Evolutionary conservation across 768 basidiomycete species (phyloP).

Genomic region (Fomitopsis pulvina): DNA sequence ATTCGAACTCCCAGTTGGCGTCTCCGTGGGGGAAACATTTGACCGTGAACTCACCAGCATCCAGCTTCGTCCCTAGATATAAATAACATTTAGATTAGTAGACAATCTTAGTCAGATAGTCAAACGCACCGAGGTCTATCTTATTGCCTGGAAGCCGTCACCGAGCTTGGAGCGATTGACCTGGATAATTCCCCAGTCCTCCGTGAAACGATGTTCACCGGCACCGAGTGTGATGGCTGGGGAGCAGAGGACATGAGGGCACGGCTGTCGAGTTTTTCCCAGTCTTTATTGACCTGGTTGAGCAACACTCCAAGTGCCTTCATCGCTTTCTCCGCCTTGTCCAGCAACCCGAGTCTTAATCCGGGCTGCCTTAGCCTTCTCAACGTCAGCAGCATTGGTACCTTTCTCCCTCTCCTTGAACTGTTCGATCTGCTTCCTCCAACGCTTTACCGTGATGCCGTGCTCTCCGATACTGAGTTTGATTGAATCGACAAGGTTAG

Average conservation of each 20-base stretch:
- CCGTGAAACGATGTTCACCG: constrained; percentile 8
- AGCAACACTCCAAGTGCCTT: constrained; percentile 7
- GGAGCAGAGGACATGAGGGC: constrained; percentile 13
- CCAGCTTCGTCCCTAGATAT: constrained; percentile 8
- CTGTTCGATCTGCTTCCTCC: constrained; percentile 7
- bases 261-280: constrained; percentile 3
- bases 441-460: constrained; percentile 2
- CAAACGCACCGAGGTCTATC: constrained; percentile 20
- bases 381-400: constrained; percentile 12
- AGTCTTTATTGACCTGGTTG: constrained; percentile 13
- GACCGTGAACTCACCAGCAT: background rate
- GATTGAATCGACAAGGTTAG: constrained; percentile 6
- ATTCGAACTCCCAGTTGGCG: background rate
- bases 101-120: constrained; percentile 15
- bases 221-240: constrained; percentile 9
- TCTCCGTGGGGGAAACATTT: constrained; percentile 14
- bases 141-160: constrained; percentile 6
- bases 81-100: constrained; percentile 24
- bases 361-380: constrained; percentile 9
- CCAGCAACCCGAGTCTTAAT: constrained; percentile 4
- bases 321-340: constrained; percentile 10
- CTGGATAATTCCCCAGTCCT: constrained; percentile 10
- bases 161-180: constrained; percentile 12
- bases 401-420: constrained; percentile 16
- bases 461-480: background rate